phyloP scores from a whole-genome alignment of 2,329 filamentous ascomycete species.

The Rhynchosporium graminicola region DNA sequence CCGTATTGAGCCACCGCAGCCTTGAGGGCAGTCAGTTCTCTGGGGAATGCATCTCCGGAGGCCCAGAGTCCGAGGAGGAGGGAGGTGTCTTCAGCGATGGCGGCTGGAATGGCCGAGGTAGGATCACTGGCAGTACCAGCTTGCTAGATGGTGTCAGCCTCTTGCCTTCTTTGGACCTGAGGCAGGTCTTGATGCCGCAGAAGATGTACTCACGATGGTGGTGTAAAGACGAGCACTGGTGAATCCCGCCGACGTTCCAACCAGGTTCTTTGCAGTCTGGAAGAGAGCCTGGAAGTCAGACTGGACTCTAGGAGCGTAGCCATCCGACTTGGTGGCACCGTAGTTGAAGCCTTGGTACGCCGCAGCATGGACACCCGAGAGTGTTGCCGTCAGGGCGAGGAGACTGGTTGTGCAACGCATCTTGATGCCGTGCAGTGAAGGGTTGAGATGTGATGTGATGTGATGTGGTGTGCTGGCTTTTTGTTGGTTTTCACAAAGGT shows the following conservation, averaged over 20 bases:
- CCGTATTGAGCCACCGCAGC: slow-evolving; percentile 71
- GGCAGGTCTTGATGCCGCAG: too few relatives aligned
- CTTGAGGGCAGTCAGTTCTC: slow-evolving; percentile 73
- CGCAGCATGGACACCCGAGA: slow-evolving; percentile 41
- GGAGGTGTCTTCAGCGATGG: slow-evolving; percentile 75
- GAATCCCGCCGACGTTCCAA: slow-evolving; percentile 62
- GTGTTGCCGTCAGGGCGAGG: slow-evolving; percentile 34
- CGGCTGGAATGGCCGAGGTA: slow-evolving; percentile 77
- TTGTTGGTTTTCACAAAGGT: too few relatives aligned
- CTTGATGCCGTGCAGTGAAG: too few relatives aligned
- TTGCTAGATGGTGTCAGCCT: slow-evolving; percentile 50
- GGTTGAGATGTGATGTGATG: too few relatives aligned
- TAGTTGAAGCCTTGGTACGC: slow-evolving; percentile 62
- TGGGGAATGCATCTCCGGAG: slow-evolving; percentile 65
- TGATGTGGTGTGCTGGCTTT: too few relatives aligned
- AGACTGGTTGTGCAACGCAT: slow-evolving; percentile 36
- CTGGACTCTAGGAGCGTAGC: slow-evolving; percentile 56
- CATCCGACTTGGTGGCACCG: slow-evolving; percentile 67
- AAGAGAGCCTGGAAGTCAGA: slow-evolving; percentile 71
- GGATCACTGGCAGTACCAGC: slow-evolving; percentile 60
- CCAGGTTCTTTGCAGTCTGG: slow-evolving; percentile 62
- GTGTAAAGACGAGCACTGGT: slow-evolving; percentile 74
- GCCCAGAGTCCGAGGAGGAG: slow-evolving; percentile 85
- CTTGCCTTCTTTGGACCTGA: too few relatives aligned
- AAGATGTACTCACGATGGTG: slow-evolving; percentile 47